Conservation (phyloP, 768 basidiomycete species). For the Bullera alba region DNA sequence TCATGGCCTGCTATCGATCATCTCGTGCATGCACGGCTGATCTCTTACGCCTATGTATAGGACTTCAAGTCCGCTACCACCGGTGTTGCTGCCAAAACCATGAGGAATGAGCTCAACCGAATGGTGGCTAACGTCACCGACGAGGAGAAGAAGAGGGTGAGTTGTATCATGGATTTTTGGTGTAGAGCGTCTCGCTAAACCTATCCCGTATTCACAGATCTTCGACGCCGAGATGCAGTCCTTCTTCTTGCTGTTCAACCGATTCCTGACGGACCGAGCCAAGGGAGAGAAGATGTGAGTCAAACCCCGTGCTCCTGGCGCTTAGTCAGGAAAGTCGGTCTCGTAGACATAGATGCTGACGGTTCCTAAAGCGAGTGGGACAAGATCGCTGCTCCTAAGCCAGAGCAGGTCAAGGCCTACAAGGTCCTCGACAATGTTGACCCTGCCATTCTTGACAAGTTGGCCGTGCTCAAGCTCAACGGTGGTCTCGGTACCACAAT, state of each 20-base stretch:
- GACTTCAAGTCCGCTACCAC: slow-evolving; percentile 97
- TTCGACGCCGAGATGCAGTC: slow-evolving; percentile 95
- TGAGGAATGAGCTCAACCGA: slow-evolving; percentile 94
- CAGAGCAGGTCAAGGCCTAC: slow-evolving; percentile 80
- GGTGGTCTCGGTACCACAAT: slow-evolving; percentile 82
- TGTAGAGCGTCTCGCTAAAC: not conserved
- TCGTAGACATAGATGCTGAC: not conserved
- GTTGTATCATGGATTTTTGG: slow-evolving; percentile 7
- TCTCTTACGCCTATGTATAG: slow-evolving; percentile 9
- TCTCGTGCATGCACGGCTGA: not conserved
- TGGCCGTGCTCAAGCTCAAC: slow-evolving; percentile 92
- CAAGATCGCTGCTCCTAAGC: slow-evolving; percentile 75
- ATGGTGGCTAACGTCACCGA: slow-evolving; percentile 84
- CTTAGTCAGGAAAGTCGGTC: not conserved
- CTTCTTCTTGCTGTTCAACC: slow-evolving; percentile 92
- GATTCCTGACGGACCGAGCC: slow-evolving; percentile 82
- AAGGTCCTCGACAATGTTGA: slow-evolving; percentile 60
- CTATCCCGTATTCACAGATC: slow-evolving; percentile 50
- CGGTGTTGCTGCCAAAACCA: slow-evolving; percentile 85
- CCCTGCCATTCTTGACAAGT: slow-evolving; percentile 70
- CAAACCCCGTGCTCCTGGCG: not conserved
- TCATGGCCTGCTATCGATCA: not conserved
- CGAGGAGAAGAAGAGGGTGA: slow-evolving; percentile 70
- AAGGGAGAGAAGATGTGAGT: slow-evolving; percentile 77
- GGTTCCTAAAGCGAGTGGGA: slow-evolving; percentile 65